phyloP scores from a whole-genome alignment of 306 rosid species.

The Vigna reflexopilosa region DNA sequence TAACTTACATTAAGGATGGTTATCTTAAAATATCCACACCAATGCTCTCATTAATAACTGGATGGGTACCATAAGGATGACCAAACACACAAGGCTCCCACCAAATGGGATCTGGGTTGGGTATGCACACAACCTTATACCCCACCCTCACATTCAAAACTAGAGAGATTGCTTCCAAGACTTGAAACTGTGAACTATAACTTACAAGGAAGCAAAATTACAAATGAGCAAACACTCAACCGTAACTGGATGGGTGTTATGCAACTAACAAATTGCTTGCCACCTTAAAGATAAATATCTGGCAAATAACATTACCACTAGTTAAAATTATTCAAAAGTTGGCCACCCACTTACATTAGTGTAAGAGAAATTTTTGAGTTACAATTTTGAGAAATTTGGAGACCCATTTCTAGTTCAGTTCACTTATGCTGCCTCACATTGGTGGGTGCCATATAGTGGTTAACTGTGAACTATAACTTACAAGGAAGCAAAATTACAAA shows the following conservation, averaged over 20 bases:
- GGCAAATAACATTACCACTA: no score
- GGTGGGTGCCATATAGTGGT: no score
- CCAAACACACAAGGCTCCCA: neutral
- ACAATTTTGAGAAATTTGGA: no score
- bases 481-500: neutral
- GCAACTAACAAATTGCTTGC: neutral
- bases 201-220: neutral
- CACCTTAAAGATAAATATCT: neutral
- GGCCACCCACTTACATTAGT: no score
- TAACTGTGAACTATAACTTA: neutral
- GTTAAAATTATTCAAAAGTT: no score
- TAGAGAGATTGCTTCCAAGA: constrained; percentile 2
- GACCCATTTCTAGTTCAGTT: no score
- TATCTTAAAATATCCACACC: neutral
- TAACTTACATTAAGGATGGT: constrained; percentile 62
- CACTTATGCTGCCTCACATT: no score
- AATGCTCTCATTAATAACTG: neutral
- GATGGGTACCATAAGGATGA: neutral
- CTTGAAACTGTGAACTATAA: neutral
- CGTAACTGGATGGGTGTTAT: no score
- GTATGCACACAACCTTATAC: neutral
- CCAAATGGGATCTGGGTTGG: neutral
- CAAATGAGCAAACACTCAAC: neutral
- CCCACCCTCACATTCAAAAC: neutral
- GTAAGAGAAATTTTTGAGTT: no score